phyloP scores from a whole-genome alignment of 2,329 filamentous ascomycete genomes.

The Penicillium glabrum region DNA sequence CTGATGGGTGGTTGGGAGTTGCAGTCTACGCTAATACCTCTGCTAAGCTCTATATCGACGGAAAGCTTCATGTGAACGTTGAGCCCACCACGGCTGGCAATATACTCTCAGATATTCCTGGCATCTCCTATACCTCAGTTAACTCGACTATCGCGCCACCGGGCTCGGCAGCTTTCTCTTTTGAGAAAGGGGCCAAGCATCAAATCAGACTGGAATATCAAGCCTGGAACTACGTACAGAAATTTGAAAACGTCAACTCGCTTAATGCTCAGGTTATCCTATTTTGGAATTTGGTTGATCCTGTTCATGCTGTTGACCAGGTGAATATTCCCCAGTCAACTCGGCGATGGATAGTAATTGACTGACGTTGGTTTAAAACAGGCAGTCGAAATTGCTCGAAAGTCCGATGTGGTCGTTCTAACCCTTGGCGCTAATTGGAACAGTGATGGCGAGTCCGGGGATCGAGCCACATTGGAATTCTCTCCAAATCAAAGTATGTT shows the following conservation, averaged over 20 bases:
- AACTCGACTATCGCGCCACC: conserved; percentile 41
- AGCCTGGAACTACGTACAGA: conserved; percentile 42
- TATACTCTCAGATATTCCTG: conserved; percentile 45
- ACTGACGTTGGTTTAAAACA: conserved; percentile 12
- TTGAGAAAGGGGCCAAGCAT: conserved; percentile 34
- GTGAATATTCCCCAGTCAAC: background rate
- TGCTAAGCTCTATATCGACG: conserved; percentile 32
- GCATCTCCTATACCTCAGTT: conserved; percentile 34
- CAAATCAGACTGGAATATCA: conserved; percentile 45
- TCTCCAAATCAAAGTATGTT: conserved; percentile 36
- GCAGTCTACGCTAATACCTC: conserved; percentile 44
- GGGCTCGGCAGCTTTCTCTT: conserved; percentile 40
- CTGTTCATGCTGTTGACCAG: conserved; percentile 25
- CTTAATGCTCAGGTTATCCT: conserved; percentile 45
- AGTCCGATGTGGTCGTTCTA: conserved; percentile 42
- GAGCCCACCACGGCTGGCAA: conserved; percentile 29
- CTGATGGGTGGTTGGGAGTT: conserved; percentile 47
- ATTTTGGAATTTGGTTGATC: conserved; percentile 49
- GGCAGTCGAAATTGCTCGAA: conserved; percentile 36
- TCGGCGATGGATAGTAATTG: background rate
- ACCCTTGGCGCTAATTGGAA: conserved; percentile 48
- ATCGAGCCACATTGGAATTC: conserved; percentile 41
- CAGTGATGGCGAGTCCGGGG: conserved; percentile 46
- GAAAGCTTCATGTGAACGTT: conserved; percentile 27
- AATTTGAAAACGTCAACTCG: conserved; percentile 38